phyloP scores from a whole-genome alignment of 2,329 filamentous ascomycete genomes.

The Colletotrichum noveboracense region DNA sequence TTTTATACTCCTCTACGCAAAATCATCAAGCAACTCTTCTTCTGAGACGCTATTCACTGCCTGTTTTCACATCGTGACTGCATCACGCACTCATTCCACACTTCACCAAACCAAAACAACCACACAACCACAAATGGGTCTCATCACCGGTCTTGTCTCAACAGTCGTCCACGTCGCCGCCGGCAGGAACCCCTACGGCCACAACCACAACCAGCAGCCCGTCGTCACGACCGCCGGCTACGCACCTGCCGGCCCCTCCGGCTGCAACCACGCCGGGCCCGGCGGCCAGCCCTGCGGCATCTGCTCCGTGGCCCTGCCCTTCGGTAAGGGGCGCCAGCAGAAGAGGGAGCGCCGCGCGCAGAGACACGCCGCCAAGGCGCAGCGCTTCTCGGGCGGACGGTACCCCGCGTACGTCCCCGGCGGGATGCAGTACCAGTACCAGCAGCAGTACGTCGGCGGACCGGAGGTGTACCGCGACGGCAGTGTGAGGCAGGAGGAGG shows the following conservation, averaged over 20 bases:
- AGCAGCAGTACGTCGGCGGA: not conserved
- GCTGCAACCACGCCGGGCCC: not conserved
- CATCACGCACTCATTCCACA: not conserved
- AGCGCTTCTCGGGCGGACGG: not conserved
- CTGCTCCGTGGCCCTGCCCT: constrained; percentile 9
- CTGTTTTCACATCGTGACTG: not conserved
- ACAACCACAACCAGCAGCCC: not conserved
- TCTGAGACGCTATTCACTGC: not conserved
- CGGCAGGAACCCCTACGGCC: constrained; percentile 15
- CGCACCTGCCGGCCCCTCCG: not conserved
- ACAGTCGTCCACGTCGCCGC: constrained; percentile 17
- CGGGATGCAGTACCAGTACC: not conserved
- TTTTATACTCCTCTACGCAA: not conserved
- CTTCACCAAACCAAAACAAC: not conserved
- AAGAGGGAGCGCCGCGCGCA: constrained; percentile 5
- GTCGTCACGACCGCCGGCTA: not conserved
- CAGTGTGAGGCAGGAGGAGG: not conserved
- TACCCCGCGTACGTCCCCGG: not conserved
- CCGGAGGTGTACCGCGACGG: not conserved
- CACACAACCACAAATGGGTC: not conserved
- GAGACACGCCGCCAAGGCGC: constrained; percentile 8
- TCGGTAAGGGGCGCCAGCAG: constrained; percentile 13
- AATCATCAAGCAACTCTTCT: not conserved
- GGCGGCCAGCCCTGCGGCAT: constrained; percentile 12
- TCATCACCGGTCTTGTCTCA: constrained; percentile 19